Conservation (phyloP, 257 asterid genomes). For the Datura wrightii region DNA sequence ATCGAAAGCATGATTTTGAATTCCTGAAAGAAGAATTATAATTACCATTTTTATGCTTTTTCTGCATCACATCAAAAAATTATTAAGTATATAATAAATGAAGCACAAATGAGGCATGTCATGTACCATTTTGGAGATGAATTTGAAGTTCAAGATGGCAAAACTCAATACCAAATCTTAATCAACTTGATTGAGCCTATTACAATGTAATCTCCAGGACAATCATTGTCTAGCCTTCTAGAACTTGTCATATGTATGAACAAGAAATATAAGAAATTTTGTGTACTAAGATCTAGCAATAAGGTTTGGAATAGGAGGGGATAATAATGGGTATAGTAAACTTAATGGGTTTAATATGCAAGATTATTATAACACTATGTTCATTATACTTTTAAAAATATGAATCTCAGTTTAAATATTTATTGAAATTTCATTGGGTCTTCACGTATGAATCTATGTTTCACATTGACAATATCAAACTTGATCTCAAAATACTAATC, state of each 20-base stretch:
- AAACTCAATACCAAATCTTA: constrained; percentile 45
- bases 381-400: no score
- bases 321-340: no score
- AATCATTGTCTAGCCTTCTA: not conserved
- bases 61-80: not conserved
- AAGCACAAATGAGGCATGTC: constrained; percentile 49
- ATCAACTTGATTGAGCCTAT: constrained; percentile 53
- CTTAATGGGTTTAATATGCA: no score
- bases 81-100: constrained; percentile 43
- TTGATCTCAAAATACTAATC: no score
- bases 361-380: no score
- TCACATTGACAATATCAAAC: no score
- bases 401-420: no score
- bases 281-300: not conserved
- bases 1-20: constrained; percentile 33
- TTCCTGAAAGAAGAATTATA: constrained; percentile 51
- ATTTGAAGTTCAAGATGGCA: constrained; percentile 54
- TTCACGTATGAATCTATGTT: no score
- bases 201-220: not conserved
- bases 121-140: constrained; percentile 67
- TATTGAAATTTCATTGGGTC: no score
- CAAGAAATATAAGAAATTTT: not conserved
- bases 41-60: constrained; percentile 31
- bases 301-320: no score
- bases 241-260: not conserved